Base-by-base conservation (phyloP, 1,139 yeast species). In the Geotrichum bryndzae region DNA sequence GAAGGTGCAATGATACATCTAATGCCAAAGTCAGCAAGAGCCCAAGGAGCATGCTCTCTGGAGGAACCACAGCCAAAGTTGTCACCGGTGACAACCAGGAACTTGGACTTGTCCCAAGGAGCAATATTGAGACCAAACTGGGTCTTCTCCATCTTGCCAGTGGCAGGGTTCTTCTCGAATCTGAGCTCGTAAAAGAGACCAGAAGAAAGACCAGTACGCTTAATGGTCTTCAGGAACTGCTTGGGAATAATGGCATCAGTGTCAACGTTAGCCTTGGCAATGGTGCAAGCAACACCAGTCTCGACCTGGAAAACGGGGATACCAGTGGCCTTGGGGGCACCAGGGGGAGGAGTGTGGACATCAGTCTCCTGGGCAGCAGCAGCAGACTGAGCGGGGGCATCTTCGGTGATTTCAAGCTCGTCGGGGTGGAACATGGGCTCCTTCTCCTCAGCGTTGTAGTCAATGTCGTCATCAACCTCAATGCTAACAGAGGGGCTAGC, bases 21-120 rank as follows among this genome's bases (percentile, higher is more conserved):
- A 76, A 94, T 91, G 74, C 99, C 99, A 72, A 94, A 94, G 77
- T 94, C 99, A 72, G 90, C 92, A 68, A 94, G 82, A 2, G 99
- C 99, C 99, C 99, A 94, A 63, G 99, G 98, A 29, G 99, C 99
- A 72, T 94, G 99, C 76, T 94, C 99, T 82, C 99, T 90, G 5
- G 97, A 91, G 53, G 98, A 92, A 70, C 99, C 99, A 80, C 99
- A 94, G 67, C 99, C 99, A 74, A 94, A 94, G 80, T 94, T 94
- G 74, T 90, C 96, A 74, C 99, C 99, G 58, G 96, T 86, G 65
- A 92, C 96, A 68, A 92, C 88, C 68, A 94, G 80, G 68, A 92
- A 86, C 76, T 88, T 86, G 29, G 98, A 87, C 53, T 82, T 73
- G 69, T 86, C 84, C 81, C 85, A 92, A 60, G 97, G 96, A 62